Evolutionary conservation across 179 eudicot species (phyloP), one percentile per base, ranked within the genome.

Genomic region (Beta corolliflora): DNA sequence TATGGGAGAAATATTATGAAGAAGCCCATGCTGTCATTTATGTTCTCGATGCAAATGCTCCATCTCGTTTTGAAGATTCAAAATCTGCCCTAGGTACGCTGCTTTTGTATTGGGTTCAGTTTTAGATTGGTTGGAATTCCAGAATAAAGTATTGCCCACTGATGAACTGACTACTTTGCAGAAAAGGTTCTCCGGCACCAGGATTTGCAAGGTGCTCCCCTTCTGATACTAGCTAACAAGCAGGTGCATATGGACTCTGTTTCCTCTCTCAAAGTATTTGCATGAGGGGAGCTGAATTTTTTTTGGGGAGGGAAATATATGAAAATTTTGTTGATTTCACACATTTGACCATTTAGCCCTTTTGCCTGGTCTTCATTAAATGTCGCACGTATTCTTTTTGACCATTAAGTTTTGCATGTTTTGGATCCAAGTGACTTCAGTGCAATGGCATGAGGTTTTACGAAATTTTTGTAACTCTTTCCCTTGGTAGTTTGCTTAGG

Each of bases 1-100:
- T 96, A 69, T 94, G 99, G 99, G 99, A 94, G 77, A 96, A 96
- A 80, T 95, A 96, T 80, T 96, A 96, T 84, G 99, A 96, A 84
- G 99, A 96, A 91, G 98, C 99, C 75, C 98, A 96, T 91, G 98
- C 99, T 81, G 93, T 96, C 56, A 85, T 96, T 67, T 96, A 87
- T 90, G 96, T 96, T 50, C 87, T 96, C 54, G 99, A 96, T 90
- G 96, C 99, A 76, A 90, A 97, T 83, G 78, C 84, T 79, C 97
- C 99, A 53, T 87, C 94, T 61, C 94, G 96, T 23, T 94, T 96
- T 85, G 99, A 96, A 89, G 99, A 96, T 85, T 94, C 98, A 61
- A 96, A 94, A 86, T 92, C 97, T 77, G 94, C 96, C 45, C 92
- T 96, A 54, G 99, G 99, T 91, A 87, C 87, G 79, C 80, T 48